Conservation (phyloP, 768 basidiomycete species). For the Termitomyces sp. region DNA sequence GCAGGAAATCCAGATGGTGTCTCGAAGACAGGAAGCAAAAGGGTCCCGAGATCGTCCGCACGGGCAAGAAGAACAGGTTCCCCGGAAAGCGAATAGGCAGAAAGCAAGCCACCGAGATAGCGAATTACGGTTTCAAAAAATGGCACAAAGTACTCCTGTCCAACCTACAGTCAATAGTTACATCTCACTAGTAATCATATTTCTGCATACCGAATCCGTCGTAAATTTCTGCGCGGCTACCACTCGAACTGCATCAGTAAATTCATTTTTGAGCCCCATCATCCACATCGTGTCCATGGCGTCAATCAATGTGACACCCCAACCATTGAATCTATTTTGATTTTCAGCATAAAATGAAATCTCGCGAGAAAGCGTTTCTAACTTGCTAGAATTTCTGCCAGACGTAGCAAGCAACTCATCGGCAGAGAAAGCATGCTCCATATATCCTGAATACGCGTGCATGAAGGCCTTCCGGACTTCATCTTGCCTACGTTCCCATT, state of each 20-base stretch:
- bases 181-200: neutral
- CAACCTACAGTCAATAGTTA: neutral
- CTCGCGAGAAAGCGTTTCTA: conserved; percentile 13
- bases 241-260: conserved; percentile 50
- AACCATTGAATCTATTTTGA: conserved; percentile 31
- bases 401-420: conserved; percentile 51
- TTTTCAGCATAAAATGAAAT: neutral
- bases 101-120: conserved; percentile 70
- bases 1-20: conserved; percentile 59
- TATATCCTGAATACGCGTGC: conserved; percentile 56
- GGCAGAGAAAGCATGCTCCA: conserved; percentile 41
- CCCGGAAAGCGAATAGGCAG: conserved; percentile 70
- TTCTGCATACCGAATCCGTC: conserved; percentile 24
- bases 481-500: conserved; percentile 40
- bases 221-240: conserved; percentile 44
- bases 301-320: conserved; percentile 68
- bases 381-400: conserved; percentile 49
- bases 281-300: conserved; percentile 80
- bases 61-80: conserved; percentile 55
- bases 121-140: conserved; percentile 81
- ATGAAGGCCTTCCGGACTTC: conserved; percentile 50
- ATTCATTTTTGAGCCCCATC: conserved; percentile 72
- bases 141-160: conserved; percentile 33
- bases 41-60: conserved; percentile 64
- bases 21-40: conserved; percentile 63